Evolutionary conservation across 2,329 filamentous ascomycete species (phyloP).

Genomic region (Paracoccidioides lutzii): DNA sequence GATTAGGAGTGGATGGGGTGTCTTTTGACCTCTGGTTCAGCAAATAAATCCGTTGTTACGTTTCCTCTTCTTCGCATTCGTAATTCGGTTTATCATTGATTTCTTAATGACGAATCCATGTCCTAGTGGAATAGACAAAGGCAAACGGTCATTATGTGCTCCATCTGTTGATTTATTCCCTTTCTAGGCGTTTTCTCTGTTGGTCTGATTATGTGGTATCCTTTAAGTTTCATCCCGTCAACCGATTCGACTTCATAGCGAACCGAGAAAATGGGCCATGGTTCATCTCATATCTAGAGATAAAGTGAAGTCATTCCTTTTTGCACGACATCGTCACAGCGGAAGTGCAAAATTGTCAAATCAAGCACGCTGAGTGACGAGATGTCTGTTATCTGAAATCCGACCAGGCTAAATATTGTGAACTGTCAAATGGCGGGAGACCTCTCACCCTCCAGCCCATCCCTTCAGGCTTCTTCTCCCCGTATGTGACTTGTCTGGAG

Average conservation of each 20-base stretch:
- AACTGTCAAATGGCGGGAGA: neutral
- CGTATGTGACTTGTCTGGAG: neutral
- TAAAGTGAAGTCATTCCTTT: too few species aligned
- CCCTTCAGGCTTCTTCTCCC: neutral
- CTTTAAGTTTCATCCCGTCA: neutral
- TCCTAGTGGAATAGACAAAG: too few species aligned
- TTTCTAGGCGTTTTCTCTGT: neutral
- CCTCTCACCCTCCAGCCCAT: too few species aligned
- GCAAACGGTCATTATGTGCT: neutral
- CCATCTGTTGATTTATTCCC: neutral
- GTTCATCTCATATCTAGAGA: neutral
- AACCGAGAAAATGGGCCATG: neutral
- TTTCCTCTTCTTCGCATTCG: too few species aligned
- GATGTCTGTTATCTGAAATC: neutral
- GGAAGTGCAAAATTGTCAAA: neutral
- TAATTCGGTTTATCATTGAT: too few species aligned
- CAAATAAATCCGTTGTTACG: too few species aligned
- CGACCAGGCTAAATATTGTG: neutral
- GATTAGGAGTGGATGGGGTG: neutral
- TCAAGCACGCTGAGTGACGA: neutral
- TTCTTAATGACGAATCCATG: too few species aligned
- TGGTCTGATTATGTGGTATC: too few species aligned
- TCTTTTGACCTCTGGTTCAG: neutral
- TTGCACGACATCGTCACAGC: too few species aligned
- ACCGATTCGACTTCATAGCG: neutral